Conservation (phyloP, 768 basidiomycete genomes). For the Tylopilus sp. region DNA sequence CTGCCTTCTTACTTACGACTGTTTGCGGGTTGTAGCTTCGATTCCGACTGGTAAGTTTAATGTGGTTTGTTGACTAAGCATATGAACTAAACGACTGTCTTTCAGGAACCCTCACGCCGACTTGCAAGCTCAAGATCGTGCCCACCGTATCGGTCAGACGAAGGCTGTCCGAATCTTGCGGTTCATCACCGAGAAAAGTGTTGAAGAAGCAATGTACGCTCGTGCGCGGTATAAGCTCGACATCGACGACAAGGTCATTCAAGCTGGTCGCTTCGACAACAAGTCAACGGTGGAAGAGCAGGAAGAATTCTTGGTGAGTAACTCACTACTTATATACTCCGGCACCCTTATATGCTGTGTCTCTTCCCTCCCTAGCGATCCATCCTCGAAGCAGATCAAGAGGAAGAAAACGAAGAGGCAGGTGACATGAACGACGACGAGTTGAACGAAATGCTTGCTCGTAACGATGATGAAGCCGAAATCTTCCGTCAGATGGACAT, state of each 20-base stretch:
- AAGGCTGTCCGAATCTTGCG: conserved; percentile 95
- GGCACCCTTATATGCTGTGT: conserved; percentile 1
- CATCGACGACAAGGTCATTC: conserved; percentile 99
- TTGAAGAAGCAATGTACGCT: conserved; percentile 97
- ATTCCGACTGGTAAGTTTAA: conserved; percentile 61
- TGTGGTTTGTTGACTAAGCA: background rate
- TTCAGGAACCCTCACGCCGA: conserved; percentile 96
- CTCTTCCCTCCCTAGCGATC: conserved; percentile 56
- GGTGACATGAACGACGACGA: conserved; percentile 95
- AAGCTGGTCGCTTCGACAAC: conserved; percentile 98
- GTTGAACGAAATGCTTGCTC: conserved; percentile 87
- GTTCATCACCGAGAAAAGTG: conserved; percentile 96
- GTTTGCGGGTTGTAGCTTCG: conserved; percentile 48
- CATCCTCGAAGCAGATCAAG: conserved; percentile 85
- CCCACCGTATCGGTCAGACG: conserved; percentile 99
- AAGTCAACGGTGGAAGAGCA: conserved; percentile 98
- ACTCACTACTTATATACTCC: background rate
- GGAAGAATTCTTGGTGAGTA: conserved; percentile 83
- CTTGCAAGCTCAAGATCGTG: conserved; percentile 98
- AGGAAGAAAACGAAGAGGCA: conserved; percentile 85
- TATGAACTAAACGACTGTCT: conserved; percentile 1
- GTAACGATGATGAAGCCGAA: conserved; percentile 71
- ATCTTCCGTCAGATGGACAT: conserved; percentile 83
- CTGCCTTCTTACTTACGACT: conserved; percentile 6
- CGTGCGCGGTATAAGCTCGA: conserved; percentile 95